Conservation (phyloP, 805 yeast genomes). For the Sungouiella thailandica region DNA sequence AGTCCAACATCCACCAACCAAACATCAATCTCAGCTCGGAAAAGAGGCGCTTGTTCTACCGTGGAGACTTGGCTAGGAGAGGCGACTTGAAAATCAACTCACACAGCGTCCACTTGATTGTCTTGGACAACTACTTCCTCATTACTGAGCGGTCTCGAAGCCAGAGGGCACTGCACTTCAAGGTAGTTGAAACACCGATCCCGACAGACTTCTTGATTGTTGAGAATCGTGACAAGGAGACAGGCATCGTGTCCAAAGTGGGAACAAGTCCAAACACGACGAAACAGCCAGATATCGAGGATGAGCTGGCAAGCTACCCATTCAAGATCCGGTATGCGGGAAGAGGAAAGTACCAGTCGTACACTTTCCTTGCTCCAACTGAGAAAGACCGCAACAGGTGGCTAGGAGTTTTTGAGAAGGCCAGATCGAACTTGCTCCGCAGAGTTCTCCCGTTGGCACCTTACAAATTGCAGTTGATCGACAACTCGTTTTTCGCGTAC, state of each 20-base stretch:
- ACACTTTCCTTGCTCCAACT: constrained; percentile 45
- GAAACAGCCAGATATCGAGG: constrained; percentile 11
- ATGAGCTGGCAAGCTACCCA: constrained; percentile 30
- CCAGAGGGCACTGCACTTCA: constrained; percentile 26
- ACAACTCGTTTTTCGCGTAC: constrained; percentile 61
- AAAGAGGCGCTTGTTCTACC: constrained; percentile 50
- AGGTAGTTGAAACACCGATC: constrained; percentile 43
- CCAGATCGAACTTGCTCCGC: constrained; percentile 35
- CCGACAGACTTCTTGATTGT: constrained; percentile 53
- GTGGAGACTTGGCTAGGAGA: constrained; percentile 56
- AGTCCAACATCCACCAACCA: constrained; percentile 36
- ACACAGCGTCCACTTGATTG: constrained; percentile 44
- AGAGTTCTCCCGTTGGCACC: constrained; percentile 42
- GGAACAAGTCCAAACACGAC: background rate
- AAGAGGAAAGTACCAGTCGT: constrained; percentile 49
- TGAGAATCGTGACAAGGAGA: constrained; percentile 31
- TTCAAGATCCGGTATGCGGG: constrained; percentile 56
- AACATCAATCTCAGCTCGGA: constrained; percentile 38
- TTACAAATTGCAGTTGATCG: constrained; percentile 46
- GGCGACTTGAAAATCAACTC: constrained; percentile 64
- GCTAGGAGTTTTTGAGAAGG: constrained; percentile 47
- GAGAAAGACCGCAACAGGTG: constrained; percentile 53
- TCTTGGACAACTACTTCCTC: constrained; percentile 67
- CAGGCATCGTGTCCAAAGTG: constrained; percentile 1
- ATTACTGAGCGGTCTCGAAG: constrained; percentile 54